phyloP scores from a whole-genome alignment of 169 alveolate genomes.

The Toxoplasma gondii region DNA sequence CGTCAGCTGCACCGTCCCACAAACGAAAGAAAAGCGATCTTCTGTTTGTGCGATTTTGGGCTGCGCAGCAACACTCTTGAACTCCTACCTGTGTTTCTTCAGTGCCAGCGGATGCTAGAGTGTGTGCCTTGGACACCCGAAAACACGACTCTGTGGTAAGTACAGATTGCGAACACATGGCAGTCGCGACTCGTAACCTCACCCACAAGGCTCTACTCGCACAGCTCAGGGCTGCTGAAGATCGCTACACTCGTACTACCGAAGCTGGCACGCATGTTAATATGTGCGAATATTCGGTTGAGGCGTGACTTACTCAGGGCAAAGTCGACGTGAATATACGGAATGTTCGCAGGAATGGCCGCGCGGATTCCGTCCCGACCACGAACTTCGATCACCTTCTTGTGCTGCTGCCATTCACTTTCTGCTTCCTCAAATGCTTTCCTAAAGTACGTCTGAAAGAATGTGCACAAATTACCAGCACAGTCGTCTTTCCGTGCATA shows the following conservation, averaged over 20 bases:
- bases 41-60: not conserved
- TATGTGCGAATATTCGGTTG: not conserved
- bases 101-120: too few relatives aligned
- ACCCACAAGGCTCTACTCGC: too few relatives aligned
- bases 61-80: not conserved
- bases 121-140: too few relatives aligned
- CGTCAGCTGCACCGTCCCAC: constrained; percentile 40
- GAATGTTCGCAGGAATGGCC: constrained; percentile 46
- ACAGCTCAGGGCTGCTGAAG: too few relatives aligned
- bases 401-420: constrained; percentile 53
- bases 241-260: too few relatives aligned
- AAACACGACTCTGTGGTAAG: too few relatives aligned
- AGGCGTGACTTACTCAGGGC: constrained; percentile 35
- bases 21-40: too few relatives aligned
- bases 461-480: not conserved
- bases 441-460: constrained; percentile 37
- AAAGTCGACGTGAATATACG: constrained; percentile 59
- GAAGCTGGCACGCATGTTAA: not conserved
- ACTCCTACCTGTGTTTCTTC: too few relatives aligned
- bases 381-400: constrained; percentile 30
- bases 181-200: too few relatives aligned
- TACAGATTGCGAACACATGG: too few relatives aligned
- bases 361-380: constrained; percentile 49
- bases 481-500: not conserved
- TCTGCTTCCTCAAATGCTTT: constrained; percentile 59